Evolutionary conservation across 2,329 filamentous ascomycete species (phyloP).

Genomic region (Sordariomycetes sp.): DNA sequence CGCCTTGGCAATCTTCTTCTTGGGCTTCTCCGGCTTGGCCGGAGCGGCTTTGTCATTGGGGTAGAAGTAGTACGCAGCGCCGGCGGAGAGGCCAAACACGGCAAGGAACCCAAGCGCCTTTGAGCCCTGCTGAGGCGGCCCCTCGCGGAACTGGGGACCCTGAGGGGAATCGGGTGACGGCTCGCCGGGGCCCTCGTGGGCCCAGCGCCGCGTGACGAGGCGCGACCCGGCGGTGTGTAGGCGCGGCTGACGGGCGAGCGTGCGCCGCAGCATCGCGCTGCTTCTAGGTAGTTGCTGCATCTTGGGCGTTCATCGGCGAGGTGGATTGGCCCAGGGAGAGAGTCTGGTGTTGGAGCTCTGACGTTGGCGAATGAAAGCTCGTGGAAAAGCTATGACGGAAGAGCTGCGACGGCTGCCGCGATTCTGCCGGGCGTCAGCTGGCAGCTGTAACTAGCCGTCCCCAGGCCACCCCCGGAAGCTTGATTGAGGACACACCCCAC

Average conservation of each 20-base stretch:
- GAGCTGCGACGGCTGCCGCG: not conserved
- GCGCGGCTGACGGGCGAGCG: not conserved
- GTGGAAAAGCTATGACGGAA: not conserved
- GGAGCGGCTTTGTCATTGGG: conserved; percentile 3
- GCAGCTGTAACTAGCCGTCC: not conserved
- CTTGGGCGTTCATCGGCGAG: not conserved
- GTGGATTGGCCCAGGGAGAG: not conserved
- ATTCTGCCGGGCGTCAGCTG: not conserved
- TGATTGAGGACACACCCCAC: not conserved
- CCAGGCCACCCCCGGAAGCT: not conserved
- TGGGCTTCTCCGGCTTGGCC: conserved; percentile 5
- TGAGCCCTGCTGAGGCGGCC: not conserved
- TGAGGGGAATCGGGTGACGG: not conserved
- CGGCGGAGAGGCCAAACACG: conserved; percentile 6
- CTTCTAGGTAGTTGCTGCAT: not conserved
- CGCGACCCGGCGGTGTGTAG: not conserved
- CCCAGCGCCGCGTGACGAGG: not conserved
- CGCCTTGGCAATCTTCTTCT: conserved; percentile 12
- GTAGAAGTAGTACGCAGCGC: conserved; percentile 8
- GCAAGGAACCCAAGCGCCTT: conserved; percentile 2
- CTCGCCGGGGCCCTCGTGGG: not conserved
- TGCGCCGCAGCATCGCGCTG: not conserved
- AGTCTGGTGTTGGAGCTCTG: not conserved
- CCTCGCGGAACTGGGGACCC: not conserved
- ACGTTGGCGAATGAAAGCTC: not conserved